phyloP scores from a whole-genome alignment of 345 rosid species.

The Citrus reticulata region DNA sequence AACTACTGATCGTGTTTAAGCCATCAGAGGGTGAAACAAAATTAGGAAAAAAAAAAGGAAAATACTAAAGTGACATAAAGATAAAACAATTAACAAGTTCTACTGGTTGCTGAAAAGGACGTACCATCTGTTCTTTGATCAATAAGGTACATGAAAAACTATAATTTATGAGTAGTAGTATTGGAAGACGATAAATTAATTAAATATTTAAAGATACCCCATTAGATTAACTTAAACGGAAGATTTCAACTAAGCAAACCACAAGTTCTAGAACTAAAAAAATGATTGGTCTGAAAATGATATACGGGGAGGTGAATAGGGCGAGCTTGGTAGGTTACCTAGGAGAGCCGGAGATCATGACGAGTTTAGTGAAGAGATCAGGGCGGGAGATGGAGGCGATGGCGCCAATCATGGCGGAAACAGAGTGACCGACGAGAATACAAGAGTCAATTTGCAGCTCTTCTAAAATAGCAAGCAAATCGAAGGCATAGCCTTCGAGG shows the following conservation, averaged over 20 bases:
- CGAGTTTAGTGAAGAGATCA: slow-evolving; percentile 67
- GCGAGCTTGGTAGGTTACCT: slow-evolving; percentile 37
- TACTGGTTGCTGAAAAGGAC: not conserved
- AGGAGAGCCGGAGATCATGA: slow-evolving; percentile 72
- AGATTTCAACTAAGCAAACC: not conserved
- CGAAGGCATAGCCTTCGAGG: slow-evolving; percentile 75
- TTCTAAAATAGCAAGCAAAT: slow-evolving; percentile 77
- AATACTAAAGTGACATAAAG: not conserved
- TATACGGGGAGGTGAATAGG: not conserved
- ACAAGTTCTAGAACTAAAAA: not conserved
- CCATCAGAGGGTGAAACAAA: not conserved
- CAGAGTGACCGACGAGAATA: slow-evolving; percentile 79
- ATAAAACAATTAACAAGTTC: not conserved
- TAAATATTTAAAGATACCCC: not conserved
- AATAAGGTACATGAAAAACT: not conserved
- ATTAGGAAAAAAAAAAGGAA: not conserved
- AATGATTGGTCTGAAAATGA: not conserved
- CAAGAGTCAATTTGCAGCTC: slow-evolving; percentile 56
- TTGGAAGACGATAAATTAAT: not conserved
- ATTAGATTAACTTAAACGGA: not conserved
- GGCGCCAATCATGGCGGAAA: slow-evolving; percentile 73
- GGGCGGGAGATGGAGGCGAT: slow-evolving; percentile 87
- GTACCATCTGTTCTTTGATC: not conserved
- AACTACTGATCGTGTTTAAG: not conserved
- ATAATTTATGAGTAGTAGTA: not conserved